Conservation (phyloP, 495 filamentous ascomycete species). For the Aspergillus saccharolyticus region DNA sequence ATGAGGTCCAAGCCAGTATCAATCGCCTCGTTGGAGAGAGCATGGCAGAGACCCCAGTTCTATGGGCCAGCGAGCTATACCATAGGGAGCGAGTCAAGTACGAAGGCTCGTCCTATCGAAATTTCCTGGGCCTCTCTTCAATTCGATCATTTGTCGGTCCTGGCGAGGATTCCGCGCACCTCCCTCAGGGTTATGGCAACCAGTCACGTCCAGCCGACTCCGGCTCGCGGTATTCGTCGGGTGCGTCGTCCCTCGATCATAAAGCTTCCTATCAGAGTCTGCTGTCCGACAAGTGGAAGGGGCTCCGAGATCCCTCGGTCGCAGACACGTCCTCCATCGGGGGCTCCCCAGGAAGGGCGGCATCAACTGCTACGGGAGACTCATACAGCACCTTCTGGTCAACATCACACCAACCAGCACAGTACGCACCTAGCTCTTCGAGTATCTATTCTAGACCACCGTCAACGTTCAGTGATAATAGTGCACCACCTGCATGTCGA, state of each 20-base stretch:
- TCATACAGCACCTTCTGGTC: conserved; percentile 86
- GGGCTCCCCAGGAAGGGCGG: conserved; percentile 50
- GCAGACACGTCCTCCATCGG: conserved; percentile 52
- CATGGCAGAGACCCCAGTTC: conserved; percentile 78
- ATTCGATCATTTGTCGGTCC: conserved; percentile 49
- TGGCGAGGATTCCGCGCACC: conserved; percentile 43
- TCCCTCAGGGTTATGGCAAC: conserved; percentile 24
- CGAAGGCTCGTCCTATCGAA: conserved; percentile 54
- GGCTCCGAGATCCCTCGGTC: conserved; percentile 37
- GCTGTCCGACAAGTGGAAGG: conserved; percentile 59
- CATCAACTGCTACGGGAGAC: conserved; percentile 63
- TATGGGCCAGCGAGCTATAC: conserved; percentile 91
- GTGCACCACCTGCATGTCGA: conserved; percentile 29
- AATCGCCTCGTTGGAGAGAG: conserved; percentile 82
- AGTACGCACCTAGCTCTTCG: conserved; percentile 56
- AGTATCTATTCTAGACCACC: conserved; percentile 46
- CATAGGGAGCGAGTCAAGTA: conserved; percentile 70
- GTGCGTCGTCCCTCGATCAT: conserved; percentile 31
- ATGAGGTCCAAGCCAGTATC: conserved; percentile 84
- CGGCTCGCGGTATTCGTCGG: conserved; percentile 31
- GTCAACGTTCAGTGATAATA: conserved; percentile 41
- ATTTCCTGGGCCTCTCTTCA: conserved; percentile 43
- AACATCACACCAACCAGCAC: conserved; percentile 59
- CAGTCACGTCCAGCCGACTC: conserved; percentile 42
- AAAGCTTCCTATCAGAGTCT: conserved; percentile 59